Conservation (phyloP, 371 early-diverging fungal species). For the Mortierella sp. region DNA sequence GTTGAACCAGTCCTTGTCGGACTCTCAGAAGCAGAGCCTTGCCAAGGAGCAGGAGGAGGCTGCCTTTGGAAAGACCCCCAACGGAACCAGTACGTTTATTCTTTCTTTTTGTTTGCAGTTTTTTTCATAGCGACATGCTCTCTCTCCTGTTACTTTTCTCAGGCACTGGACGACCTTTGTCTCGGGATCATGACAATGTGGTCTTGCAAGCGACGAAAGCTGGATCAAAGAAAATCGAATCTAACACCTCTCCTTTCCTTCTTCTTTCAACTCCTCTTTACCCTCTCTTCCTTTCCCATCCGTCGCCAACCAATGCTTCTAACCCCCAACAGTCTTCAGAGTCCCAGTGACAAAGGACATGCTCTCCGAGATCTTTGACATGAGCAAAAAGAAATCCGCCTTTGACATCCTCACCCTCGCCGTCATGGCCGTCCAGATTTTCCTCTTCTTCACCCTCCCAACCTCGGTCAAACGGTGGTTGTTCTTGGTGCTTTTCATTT, state of each 20-base stretch:
- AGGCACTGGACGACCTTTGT: too few relatives aligned
- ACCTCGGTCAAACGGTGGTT: conserved; percentile 63
- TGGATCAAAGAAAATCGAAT: background rate
- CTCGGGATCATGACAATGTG: too few relatives aligned
- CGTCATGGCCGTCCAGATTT: conserved; percentile 75
- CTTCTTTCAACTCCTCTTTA: background rate
- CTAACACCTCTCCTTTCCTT: background rate
- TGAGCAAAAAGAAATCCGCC: conserved; percentile 72
- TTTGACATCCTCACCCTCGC: conserved; percentile 84
- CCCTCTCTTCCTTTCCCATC: conserved; percentile 2
- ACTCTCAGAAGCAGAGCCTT: conserved; percentile 34
- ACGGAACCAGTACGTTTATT: conserved; percentile 65
- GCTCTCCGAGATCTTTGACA: conserved; percentile 77
- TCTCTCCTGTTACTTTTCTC: background rate
- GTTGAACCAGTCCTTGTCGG: conserved; percentile 20
- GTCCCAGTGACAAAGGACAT: conserved; percentile 85
- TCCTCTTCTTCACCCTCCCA: conserved; percentile 75
- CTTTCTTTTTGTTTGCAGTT: background rate
- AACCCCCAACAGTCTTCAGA: conserved; percentile 65
- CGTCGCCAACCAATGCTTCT: background rate
- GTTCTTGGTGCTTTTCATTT: conserved; percentile 80
- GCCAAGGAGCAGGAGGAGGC: conserved; percentile 39
- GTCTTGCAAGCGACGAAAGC: background rate
- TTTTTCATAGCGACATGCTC: background rate
- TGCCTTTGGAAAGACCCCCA: conserved; percentile 73